Base-by-base conservation (phyloP, 495 filamentous ascomycete genomes). In the Staphylotrichum longicolle region DNA sequence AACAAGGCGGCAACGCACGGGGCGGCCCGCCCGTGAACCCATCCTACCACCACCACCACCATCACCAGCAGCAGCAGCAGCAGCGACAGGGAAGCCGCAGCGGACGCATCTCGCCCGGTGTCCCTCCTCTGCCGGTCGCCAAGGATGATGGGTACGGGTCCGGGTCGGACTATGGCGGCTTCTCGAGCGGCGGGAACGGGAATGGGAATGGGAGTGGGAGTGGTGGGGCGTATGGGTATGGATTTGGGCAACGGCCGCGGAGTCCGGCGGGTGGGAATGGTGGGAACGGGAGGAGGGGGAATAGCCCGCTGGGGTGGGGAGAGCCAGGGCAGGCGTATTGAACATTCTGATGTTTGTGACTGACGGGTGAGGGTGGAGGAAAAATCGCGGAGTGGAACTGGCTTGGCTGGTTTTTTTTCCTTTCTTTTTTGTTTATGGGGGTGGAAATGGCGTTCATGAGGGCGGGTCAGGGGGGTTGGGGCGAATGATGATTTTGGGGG, bases 1-100 rank as follows among this genome's bases (percentile, higher is more conserved):
- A 82, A 54, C 83, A 79, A 7, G 35, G 41, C 59, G 39, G 15
- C n/a, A 49, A 50, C 51, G 51, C 20, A 7, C 56, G 57, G 40
- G 52, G 63, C 60, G 69, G 69, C 1, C 67, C 67, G 3, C 69
- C 69, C 32, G 41, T 71, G 11, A 71, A 67, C 54, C 66, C 68
- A 0, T 54, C 50, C 10, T 55, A 6, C 40, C 57, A 60, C 39
- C 40, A 58, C 35, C n/a, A 40, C 4, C 10, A 41, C 3, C 6
- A 39, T 5, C 9, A 39, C 37, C 45, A 46, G 44, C 41, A 7
- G 11, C 4, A 49, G 14, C 45, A 40, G 35, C 45, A 49, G 35
- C 44, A 15, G 8, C 33, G 6, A 15, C 27, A 47, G 9, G 11
- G 54, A 12, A 7, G 4, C 20, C 35, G 54, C 11, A 35, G 10